Percentiles rank a stretch among this genome's conserved stretches.
Evolutionary conservation across 192 early-diverging fungal genomes (phyloP).

Genomic region (Rhizoclosmatium globosum): DNA sequence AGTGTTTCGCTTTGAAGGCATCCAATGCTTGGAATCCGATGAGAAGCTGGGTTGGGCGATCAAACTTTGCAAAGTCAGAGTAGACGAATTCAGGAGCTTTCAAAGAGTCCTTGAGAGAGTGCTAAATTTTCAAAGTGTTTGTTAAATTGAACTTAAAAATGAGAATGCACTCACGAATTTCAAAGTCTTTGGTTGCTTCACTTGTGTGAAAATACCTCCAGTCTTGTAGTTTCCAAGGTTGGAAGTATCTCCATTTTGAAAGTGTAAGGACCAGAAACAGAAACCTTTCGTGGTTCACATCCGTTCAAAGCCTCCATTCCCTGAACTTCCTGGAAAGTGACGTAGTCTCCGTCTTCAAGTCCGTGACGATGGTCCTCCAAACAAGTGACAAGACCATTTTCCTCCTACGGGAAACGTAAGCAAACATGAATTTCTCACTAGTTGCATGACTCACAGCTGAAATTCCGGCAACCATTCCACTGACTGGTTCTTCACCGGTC

Average conservation of each 20-base stretch:
- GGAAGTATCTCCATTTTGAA: conserved; percentile 95
- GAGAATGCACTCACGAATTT: conserved; percentile 72
- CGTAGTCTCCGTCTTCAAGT: conserved; percentile 96
- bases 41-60: conserved; percentile 92
- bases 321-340: conserved; percentile 91
- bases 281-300: conserved; percentile 79
- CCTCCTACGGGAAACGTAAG: conserved; percentile 50
- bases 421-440: background rate
- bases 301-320: conserved; percentile 93
- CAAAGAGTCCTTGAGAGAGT: conserved; percentile 77
- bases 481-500: conserved; percentile 91
- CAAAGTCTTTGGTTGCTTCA: conserved; percentile 88
- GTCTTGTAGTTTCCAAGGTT: conserved; percentile 75
- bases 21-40: conserved; percentile 96
- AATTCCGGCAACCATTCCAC: conserved; percentile 92
- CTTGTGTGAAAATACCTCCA: conserved; percentile 96
- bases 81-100: conserved; percentile 82
- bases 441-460: conserved; percentile 43
- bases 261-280: conserved; percentile 88
- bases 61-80: conserved; percentile 98
- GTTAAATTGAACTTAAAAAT: background rate
- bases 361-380: conserved; percentile 97
- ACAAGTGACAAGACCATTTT: conserved; percentile 90
- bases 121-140: conserved; percentile 42
- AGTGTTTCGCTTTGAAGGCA: conserved; percentile 66